Evolutionary conservation across 495 filamentous ascomycete genomes (phyloP), one percentile per base, ranked within the genome.

Genomic region (Penicillium egyptiacum): DNA sequence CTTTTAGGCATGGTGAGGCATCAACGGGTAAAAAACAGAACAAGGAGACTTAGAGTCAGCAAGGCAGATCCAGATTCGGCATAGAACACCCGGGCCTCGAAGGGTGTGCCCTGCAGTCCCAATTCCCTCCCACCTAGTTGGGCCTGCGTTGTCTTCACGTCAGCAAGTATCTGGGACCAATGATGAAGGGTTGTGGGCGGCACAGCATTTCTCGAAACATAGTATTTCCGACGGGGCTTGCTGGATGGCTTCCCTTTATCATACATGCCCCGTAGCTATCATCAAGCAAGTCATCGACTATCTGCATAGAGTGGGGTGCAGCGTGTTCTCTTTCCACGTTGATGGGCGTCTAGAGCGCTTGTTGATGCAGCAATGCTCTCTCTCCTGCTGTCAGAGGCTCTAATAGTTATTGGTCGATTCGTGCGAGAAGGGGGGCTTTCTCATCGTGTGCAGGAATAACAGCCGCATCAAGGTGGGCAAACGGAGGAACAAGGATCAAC

Each of bases 261-360:
- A 33, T 43, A 52, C 48, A 39, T 26, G 37, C 39, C 39, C 50
- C 25, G 51, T 53, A 52, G 50, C 31, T 51, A 39, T 31, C 42
- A 33, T 40, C 45, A 59, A 64, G 65, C 63, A 68, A 63, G 65
- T 66, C 60, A 66, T 68, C 50, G 57, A 48, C 40, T 54, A 50
- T 58, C 52, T 57, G 63, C 60, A 63, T 62, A 44, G 52, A 56
- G 39, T 33, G 60, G 55, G 58, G 63, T 57, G 65, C 31, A 43
- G 47, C 37, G 23, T 33, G n/a, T 20, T 47, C 16, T 23, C 28
- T 30, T 62, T 30, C 52, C 58, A 64, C 25, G 56, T 57, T 65
- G 53, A 55, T 50, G 19, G 60, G 73, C 71, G 71, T 73, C 65
- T 76, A 73, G 59, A 68, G 71, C 73, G 71, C 70, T 73, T 76